Evolutionary conservation across 371 early-diverging fungal genomes (phyloP), one percentile per base, ranked within the genome.

Genomic region (Phascolomyces articulosus): DNA sequence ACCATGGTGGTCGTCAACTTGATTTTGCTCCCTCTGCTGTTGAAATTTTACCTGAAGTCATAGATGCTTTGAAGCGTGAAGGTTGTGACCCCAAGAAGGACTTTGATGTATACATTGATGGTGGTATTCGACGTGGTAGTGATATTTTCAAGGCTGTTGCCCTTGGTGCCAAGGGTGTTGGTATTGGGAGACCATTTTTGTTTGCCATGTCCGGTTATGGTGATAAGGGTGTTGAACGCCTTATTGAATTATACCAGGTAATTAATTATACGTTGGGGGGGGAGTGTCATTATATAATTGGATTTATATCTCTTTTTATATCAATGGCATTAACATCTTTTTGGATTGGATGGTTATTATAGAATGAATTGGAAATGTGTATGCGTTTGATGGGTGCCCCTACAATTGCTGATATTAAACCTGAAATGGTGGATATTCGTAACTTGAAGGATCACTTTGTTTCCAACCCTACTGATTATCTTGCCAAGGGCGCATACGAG

Each of bases 1-100:
- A 98, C 73, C 98, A 98, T 69, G 98, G 98, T 65, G 98, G 98
- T 29, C 85, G 98, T 13, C 98, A 98, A 74, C 80, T 98, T 48
- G 98, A 97, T 73, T 87, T 89, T 55, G 85, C 89, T 1, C 85
- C 87, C n/a, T 85, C 85, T 9, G 69, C 78, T 8, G 91, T 94
- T 66, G 97, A 97, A 60, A 90, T 93, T 18, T 73, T 97, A 55
- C 89, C 91, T 10, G 95, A 95, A 58, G 91, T 94, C 11, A 84
- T 93, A 67, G 87, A 85, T 18, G 94, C 91, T 0, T 75, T 88
- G 59, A 77, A 70, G 28, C 61, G 62, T 29, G 77, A 82, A 67
- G 70, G 67, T 16, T 60, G 75, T 13, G 87, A 90, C 16, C 44
- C 44, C 16, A 44, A 44, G 44, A 69, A 84, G 65, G 80, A 83